These are phyloP conservation scores for Paraleonurus japonicus DNA, from an alignment of 257 asterid species.

Conservation along the genomic window DNA sequence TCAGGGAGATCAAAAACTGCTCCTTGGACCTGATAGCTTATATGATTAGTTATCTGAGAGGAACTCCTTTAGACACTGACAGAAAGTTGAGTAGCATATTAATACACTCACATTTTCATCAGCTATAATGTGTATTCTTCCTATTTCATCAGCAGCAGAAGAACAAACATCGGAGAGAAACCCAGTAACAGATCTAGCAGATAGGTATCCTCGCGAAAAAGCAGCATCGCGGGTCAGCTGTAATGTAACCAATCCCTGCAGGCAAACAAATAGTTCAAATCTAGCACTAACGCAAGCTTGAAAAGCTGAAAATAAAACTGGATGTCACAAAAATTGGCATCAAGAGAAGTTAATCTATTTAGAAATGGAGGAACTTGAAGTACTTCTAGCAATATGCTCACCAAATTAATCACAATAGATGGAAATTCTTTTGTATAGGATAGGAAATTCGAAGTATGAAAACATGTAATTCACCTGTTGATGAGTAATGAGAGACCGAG, in stretches of 20 bases:
- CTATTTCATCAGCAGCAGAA: conserved; percentile 91
- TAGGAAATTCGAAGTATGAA: neutral
- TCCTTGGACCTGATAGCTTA: conserved; percentile 63
- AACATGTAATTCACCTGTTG: conserved; percentile 41
- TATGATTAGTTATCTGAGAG: conserved; percentile 7
- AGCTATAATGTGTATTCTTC: conserved; percentile 74
- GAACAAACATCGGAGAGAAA: conserved; percentile 82
- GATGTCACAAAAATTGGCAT: neutral
- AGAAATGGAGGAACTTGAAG: neutral
- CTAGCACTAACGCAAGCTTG: neutral
- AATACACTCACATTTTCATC: conserved; percentile 52
- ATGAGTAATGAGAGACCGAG: conserved; percentile 61
- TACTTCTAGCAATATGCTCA: neutral
- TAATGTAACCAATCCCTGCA: conserved; percentile 81
- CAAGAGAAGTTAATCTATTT: neutral
- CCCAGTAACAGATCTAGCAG: conserved; percentile 86
- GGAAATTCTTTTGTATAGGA: neutral
- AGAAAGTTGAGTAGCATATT: neutral
- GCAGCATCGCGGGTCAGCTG: conserved; percentile 69
- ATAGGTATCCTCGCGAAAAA: conserved; percentile 62
- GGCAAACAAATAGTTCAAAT: conserved; percentile 7
- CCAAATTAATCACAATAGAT: neutral
- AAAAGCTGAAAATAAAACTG: neutral
- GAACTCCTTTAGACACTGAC: conserved; percentile 1
- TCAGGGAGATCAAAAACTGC: conserved; percentile 97